Conservation (phyloP, 768 basidiomycete genomes). For the Lactarius akahatsu region DNA sequence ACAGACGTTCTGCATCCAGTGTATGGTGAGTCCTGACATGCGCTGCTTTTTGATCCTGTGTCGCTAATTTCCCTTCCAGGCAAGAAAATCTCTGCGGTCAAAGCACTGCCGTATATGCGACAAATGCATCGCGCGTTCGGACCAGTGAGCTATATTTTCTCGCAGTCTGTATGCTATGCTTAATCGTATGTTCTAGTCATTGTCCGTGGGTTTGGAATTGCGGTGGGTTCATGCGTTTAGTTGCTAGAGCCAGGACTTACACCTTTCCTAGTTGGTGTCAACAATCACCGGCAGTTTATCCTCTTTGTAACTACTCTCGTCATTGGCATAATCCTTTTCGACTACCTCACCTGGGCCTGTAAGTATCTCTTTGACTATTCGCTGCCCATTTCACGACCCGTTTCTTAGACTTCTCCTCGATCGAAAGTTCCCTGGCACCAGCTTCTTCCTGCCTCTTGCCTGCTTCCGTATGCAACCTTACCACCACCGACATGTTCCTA, state of each 20-base stretch:
- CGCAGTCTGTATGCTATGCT: constrained; percentile 7
- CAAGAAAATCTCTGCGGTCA: constrained; percentile 86
- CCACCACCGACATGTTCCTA: constrained; percentile 78
- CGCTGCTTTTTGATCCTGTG: neutral
- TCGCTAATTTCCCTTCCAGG: constrained; percentile 41
- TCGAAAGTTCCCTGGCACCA: constrained; percentile 40
- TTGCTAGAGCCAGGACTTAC: constrained; percentile 11
- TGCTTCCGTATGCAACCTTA: constrained; percentile 63
- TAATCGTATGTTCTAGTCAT: constrained; percentile 52
- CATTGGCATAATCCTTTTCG: constrained; percentile 73
- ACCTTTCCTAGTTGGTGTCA: constrained; percentile 65
- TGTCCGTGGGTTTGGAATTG: constrained; percentile 99
- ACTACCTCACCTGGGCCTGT: constrained; percentile 84
- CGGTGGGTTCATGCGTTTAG: constrained; percentile 49
- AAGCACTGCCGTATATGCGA: constrained; percentile 95
- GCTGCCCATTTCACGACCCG: constrained; percentile 12
- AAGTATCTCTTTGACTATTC: constrained; percentile 36
- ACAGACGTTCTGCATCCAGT: constrained; percentile 93
- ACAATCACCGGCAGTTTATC: constrained; percentile 95
- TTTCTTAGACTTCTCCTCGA: constrained; percentile 53
- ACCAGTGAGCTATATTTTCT: constrained; percentile 70
- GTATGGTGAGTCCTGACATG: constrained; percentile 62
- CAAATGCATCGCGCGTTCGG: constrained; percentile 84
- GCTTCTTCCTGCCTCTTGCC: constrained; percentile 72
- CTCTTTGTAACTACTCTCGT: constrained; percentile 90